Evolutionary conservation across 2,329 filamentous ascomycete genomes (phyloP), one percentile per base, ranked within the genome.

Genomic region (Ramularia collo-cygni): DNA sequence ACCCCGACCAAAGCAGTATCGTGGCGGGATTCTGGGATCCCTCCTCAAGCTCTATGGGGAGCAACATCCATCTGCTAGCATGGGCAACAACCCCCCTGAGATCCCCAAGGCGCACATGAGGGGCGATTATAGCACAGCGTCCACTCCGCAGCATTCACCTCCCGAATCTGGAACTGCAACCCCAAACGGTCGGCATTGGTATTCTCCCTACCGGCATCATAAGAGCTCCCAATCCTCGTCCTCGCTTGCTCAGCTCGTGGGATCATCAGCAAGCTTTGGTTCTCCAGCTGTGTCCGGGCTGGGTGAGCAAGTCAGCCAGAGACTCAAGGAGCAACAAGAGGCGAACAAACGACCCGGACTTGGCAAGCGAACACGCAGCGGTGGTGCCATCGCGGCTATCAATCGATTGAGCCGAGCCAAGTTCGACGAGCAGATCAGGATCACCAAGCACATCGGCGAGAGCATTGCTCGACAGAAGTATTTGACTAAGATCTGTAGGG

Each of bases 401-500:
- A 57, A 57, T 18, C 48, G 51, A 5, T 32, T 54, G 3, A 59
- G 59, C 26, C 64, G 61, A 43, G 46, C 60, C 4, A 60, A 59
- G 36, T 55, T 64, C 4, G 68, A 70, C 37, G 67, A 77, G 12
- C 70, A 78, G 44, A 71, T 75, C 30, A 67, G 70, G 41, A 76
- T 81, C 50, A 77, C 74, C 3, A 68, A 76, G 3, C 75, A 81
- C 55, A 74, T 82, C 46, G 75, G 75, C 9, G 74, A 77, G 43
- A 89, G 84, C 12, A 74, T 95, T 14, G 79, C 81, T 26, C 77
- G 88, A 2, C 88, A 95, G 53, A 76, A 78, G 39, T 95, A 94
- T 59, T 72, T 95, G 9, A 74, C 89, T 39, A 87, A 85, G 60
- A 75, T 95, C 28, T 95, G 89, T 59, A 78, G 81, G 28, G 85